A percentile compares a stretch with the other conserved stretches of the same genome.
phyloP scores from a whole-genome alignment of 2,329 filamentous ascomycete species.

The Talaromyces amestolkiae region DNA sequence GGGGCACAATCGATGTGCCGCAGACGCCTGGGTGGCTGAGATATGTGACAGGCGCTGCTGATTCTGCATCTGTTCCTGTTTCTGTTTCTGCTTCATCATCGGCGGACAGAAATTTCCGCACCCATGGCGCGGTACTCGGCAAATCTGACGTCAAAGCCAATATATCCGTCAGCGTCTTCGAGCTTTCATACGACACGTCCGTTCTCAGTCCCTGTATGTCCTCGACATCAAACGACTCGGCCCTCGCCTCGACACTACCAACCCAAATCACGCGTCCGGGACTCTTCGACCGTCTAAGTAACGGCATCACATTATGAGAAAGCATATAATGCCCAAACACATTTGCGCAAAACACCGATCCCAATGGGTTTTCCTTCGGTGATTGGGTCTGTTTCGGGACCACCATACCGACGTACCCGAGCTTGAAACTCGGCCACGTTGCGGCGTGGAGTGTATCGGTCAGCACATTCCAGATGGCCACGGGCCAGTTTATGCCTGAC shows the following conservation, averaged over 20 bases:
- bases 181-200: conserved; percentile 72
- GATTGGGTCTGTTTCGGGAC: conserved; percentile 53
- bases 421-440: conserved; percentile 77
- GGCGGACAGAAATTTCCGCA: conserved; percentile 54
- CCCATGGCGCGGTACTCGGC: conserved; percentile 59
- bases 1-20: conserved; percentile 74
- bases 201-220: conserved; percentile 74
- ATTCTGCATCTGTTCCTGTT: no score
- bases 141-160: conserved; percentile 71
- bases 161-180: conserved; percentile 83
- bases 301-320: conserved; percentile 71
- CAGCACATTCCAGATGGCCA: conserved; percentile 56
- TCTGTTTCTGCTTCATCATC: background rate
- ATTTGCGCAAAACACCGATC: conserved; percentile 84
- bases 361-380: conserved; percentile 60
- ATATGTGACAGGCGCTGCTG: conserved; percentile 62
- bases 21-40: conserved; percentile 84
- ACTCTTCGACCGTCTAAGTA: conserved; percentile 58
- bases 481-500: conserved; percentile 70
- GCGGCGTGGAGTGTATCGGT: conserved; percentile 65
- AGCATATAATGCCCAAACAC: conserved; percentile 95
- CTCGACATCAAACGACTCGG: conserved; percentile 56
- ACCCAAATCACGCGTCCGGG: conserved; percentile 79
- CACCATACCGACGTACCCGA: conserved; percentile 56
- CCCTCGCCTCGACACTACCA: conserved; percentile 71